Percentiles rank a stretch among this genome's conserved stretches.
phyloP scores from a whole-genome alignment of 768 basidiomycete species.

The Pilatotrama ljubarskyi region DNA sequence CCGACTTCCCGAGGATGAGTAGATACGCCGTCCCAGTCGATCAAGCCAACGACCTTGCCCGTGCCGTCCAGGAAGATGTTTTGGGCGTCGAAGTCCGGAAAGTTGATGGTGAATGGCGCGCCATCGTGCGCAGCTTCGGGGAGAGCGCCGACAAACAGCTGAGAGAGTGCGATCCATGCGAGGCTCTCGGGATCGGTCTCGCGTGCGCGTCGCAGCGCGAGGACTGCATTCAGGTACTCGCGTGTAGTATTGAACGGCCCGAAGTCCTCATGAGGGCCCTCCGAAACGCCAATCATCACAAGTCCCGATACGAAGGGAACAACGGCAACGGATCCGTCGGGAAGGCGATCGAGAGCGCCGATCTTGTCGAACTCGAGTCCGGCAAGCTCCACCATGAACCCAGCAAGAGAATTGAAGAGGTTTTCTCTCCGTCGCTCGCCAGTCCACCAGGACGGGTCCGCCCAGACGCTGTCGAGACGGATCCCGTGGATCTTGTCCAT shows the following conservation, averaged over 20 bases:
- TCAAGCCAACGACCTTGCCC: background rate
- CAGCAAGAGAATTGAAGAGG: background rate
- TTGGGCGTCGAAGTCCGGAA: constrained; percentile 7
- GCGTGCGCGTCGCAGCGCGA: background rate
- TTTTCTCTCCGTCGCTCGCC: constrained; percentile 1
- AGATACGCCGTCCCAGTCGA: constrained; percentile 7
- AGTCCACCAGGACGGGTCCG: constrained; percentile 3
- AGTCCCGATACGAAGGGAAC: background rate
- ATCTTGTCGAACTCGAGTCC: constrained; percentile 10
- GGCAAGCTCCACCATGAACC: constrained; percentile 1
- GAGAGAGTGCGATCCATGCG: background rate
- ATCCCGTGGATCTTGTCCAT: constrained; percentile 6
- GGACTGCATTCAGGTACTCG: background rate
- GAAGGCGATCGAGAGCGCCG: background rate
- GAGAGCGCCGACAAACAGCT: background rate
- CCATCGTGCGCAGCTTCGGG: background rate
- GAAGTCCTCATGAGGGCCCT: background rate
- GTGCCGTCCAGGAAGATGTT: constrained; percentile 12
- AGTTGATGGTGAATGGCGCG: constrained; percentile 1
- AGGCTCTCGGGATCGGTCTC: background rate
- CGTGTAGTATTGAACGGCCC: background rate
- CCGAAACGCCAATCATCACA: background rate
- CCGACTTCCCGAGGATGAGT: background rate
- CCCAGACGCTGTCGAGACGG: constrained; percentile 9
- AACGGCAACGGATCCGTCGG: background rate